These are phyloP conservation scores for Rauvolfia tetraphylla DNA, from an alignment of 257 asterid genomes.

Conservation along the genomic window DNA sequence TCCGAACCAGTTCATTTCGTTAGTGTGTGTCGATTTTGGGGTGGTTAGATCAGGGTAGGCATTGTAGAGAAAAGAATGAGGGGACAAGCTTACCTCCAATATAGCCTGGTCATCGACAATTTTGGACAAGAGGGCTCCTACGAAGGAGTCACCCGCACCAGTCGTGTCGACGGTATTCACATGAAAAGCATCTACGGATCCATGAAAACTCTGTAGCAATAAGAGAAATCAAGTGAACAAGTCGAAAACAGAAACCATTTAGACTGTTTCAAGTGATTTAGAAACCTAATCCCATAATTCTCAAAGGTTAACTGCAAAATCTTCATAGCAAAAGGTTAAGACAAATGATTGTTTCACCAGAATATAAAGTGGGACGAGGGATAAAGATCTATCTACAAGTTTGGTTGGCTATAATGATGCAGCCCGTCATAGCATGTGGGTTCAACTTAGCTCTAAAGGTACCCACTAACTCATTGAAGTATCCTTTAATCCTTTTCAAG, in stretches of 20 bases:
- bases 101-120: constrained; percentile 38
- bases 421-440: not conserved
- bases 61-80: too few relatives aligned
- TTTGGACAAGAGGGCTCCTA: constrained; percentile 40
- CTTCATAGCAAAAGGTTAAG: too few relatives aligned
- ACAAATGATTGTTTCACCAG: not conserved
- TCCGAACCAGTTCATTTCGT: too few relatives aligned
- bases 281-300: too few relatives aligned
- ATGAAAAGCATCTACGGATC: constrained; percentile 36
- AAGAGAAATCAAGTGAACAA: not conserved
- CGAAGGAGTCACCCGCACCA: constrained; percentile 56
- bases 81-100: constrained; percentile 28
- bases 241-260: not conserved
- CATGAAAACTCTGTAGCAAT: constrained; percentile 28
- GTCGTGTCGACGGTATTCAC: constrained; percentile 51
- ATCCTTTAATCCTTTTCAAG: not conserved
- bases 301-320: not conserved
- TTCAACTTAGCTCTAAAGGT: not conserved
- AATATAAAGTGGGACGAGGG: not conserved
- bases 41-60: too few relatives aligned
- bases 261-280: not conserved
- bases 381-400: not conserved
- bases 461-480: not conserved
- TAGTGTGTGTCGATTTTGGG: too few relatives aligned
- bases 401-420: not conserved